Evolutionary conservation across 306 rosid genomes (phyloP).

Genomic region (Carpinus fangiana): DNA sequence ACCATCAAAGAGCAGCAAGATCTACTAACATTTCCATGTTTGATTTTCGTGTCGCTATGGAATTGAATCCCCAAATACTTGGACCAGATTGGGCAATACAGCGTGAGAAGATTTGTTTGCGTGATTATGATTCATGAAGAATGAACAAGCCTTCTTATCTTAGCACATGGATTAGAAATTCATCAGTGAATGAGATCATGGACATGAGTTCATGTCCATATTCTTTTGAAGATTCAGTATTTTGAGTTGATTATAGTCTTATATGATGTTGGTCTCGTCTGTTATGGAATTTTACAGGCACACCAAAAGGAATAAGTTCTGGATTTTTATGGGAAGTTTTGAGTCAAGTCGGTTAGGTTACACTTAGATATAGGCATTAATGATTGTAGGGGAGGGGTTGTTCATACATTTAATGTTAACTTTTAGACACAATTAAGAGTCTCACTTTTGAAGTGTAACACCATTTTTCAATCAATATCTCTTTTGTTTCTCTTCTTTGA

Average conservation of each 20-base stretch:
- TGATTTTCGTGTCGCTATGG: conserved; percentile 75
- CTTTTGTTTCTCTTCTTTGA: conserved; percentile 21
- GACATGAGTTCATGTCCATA: conserved; percentile 35
- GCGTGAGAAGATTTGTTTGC: conserved; percentile 76
- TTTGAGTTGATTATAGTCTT: conserved; percentile 38
- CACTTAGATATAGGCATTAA: conserved; percentile 47
- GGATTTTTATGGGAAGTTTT: conserved; percentile 33
- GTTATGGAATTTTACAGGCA: conserved; percentile 29
- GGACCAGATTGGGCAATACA: conserved; percentile 82
- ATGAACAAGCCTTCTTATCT: conserved; percentile 33
- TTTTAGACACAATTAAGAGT: conserved; percentile 37
- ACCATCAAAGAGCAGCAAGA: conserved; percentile 31
- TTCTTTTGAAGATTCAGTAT: conserved; percentile 34
- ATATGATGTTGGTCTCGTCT: conserved; percentile 29
- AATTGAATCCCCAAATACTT: conserved; percentile 69
- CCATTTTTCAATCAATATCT: conserved; percentile 28
- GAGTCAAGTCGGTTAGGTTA: conserved; percentile 36
- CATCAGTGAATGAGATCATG: conserved; percentile 8
- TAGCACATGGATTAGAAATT: conserved; percentile 23
- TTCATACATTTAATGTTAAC: conserved; percentile 43
- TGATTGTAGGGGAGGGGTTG: conserved; percentile 45
- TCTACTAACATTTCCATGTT: conserved; percentile 46
- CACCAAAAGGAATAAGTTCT: conserved; percentile 39
- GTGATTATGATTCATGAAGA: conserved; percentile 51
- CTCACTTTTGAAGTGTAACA: conserved; percentile 37